Conservation (phyloP, 139 green algal genomes). For the Ulvella scutata region DNA sequence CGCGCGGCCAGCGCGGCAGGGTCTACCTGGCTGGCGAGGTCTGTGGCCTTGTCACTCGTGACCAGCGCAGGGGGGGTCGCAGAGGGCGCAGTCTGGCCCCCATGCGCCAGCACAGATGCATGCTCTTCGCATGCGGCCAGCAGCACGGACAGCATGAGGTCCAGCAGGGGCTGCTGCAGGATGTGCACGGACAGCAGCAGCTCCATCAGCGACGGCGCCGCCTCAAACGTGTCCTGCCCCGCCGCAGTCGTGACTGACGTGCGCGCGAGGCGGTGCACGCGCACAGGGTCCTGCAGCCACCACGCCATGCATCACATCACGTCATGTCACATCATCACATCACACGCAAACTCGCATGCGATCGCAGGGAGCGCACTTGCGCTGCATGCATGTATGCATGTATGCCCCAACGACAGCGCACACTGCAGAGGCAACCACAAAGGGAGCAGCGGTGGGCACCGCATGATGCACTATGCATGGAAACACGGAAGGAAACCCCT, state of each 20-base stretch:
- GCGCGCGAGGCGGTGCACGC: not conserved
- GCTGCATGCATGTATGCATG: too few species aligned
- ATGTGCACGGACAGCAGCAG: constrained; percentile 38
- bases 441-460: too few species aligned
- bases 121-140: constrained; percentile 22
- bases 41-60: not conserved
- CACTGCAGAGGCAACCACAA: too few species aligned
- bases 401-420: too few species aligned
- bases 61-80: not conserved
- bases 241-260: not conserved
- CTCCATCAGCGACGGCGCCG: constrained; percentile 24
- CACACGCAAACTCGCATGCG: too few species aligned
- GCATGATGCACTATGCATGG: too few species aligned
- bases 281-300: not conserved
- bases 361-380: too few species aligned
- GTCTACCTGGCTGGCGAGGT: not conserved
- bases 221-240: not conserved
- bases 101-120: not conserved
- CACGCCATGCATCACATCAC: not conserved
- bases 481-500: too few species aligned
- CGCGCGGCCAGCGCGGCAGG: not conserved
- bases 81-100: not conserved
- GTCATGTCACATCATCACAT: not conserved
- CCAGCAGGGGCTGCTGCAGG: constrained; percentile 36
- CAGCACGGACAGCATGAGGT: constrained; percentile 46